Base-by-base conservation (phyloP, 495 filamentous ascomycete species). In the Bryoglossum gracile region DNA sequence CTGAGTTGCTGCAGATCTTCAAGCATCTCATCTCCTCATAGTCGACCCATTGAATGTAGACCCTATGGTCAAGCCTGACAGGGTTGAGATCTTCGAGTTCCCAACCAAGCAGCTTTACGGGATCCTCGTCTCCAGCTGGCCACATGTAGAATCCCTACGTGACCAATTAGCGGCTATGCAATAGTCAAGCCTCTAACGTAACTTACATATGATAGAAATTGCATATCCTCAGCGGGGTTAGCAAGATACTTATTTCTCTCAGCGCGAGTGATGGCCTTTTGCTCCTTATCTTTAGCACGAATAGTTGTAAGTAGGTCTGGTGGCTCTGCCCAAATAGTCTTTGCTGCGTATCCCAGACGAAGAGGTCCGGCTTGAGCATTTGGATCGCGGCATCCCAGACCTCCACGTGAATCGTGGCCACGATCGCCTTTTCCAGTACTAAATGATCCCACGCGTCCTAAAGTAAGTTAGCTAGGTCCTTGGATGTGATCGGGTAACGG, bases 11-110 rank as follows among this genome's bases (percentile, higher is more conserved):
- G 8, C 63, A 40, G 30, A 71, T 56, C 26, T 61, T 67, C 11
- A 68, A 64, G 10, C 54, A 46, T 13, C 63, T 62, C 4, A 57
- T 3, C 23, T 55, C 52, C 35, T 50, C 58, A 11, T 62, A 54
- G 14, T 19, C 24, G 6, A 17, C 9, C 36, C 64, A 73, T 21
- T 56, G 35, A 36, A 74, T 68, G 35, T 56, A 62, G 14, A 65
- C 64, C 41, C 58, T 53, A 19, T 53, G 48, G 18, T 56, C 57
- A 1, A 51, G 54, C 16, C 75, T 63, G 19, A 81, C 66, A 13
- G 41, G 25, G 43, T 79, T 69, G 8, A 80, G 62, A 8, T 62
- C 62, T 50, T 78, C 72, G 3, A 76, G 63, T 11, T 66, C 58
- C 4, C 40, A 25, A 2, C 76, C 77, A 28, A 81, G 60, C 3